Base-by-base conservation (phyloP, 176 grass and related monocot genomes). In the Cenchrus purpureus region DNA sequence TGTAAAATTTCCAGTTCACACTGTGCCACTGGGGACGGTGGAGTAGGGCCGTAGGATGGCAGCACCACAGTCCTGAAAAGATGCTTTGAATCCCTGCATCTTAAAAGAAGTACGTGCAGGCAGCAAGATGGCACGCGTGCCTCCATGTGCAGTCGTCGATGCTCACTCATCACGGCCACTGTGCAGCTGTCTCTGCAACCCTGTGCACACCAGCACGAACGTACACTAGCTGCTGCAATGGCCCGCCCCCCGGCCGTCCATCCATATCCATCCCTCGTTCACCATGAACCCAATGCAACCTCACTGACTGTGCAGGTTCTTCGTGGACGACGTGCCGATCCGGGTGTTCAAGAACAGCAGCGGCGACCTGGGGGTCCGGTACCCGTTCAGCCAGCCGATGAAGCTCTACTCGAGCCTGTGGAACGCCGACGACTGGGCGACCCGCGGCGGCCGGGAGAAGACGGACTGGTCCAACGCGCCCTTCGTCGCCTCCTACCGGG, bases 341-440 rank as follows among this genome's bases (percentile, higher is more conserved):
- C 77, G 93, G 1, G 93, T 95, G 54, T 95, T 95, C 90, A 91
- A 79, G 85, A 95, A 95, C 88, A 79, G 88, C 83, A 89, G 78
- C 65, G 1, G 34, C 34, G 93, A 95, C n/a, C 80, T 95, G 0
- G 93, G 93, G 0, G 86, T 95, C 37, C 77, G 88, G 8, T 95
- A 83, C 70, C 93, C 93, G 5, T 92, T 95, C 90, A 83, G 86
- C 75, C 90, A 95, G 84, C 93, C 93, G 17, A 95, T 95, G 93
- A 95, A 95, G 91, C 91, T 95, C 50, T 95, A 95, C 90, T 92
- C 88, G 12, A 92, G 90, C 78, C 84, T 92, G 32, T 95, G 92
- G 92, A 95, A 95, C 85, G 92, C 90, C 65, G 92, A 92, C 68
- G 92, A 94, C 87, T 94, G 92, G 92, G 92, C 92, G 0, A 94